Percentiles rank a stretch among this genome's conserved stretches.
Conservation (phyloP, 345 rosid species). For the Eucalyptus marginata region DNA sequence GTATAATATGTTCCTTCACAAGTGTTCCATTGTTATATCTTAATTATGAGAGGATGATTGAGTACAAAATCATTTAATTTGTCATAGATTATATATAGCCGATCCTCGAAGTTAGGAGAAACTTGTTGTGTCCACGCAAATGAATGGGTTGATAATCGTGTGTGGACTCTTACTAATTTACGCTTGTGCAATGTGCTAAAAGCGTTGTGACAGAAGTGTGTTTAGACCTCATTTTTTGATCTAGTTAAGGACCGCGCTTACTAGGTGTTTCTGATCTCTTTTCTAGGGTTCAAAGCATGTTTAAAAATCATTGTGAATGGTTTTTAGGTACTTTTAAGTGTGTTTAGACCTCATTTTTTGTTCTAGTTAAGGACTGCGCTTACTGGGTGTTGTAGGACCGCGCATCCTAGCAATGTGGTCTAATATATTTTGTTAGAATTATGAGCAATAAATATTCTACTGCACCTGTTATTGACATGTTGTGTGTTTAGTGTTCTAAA, state of each 20-base stretch:
- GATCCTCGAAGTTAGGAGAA: neutral
- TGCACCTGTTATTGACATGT: neutral
- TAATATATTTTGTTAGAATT: too few species aligned
- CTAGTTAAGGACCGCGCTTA: too few species aligned
- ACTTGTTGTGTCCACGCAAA: neutral
- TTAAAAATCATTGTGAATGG: too few species aligned
- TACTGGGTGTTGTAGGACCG: too few species aligned
- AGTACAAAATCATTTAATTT: too few species aligned
- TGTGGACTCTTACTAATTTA: neutral
- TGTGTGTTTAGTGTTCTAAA: neutral
- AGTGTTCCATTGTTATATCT: too few species aligned
- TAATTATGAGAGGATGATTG: too few species aligned
- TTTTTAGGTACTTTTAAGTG: neutral
- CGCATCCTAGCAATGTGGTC: neutral
- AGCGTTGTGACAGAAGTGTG: neutral
- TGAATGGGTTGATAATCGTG: neutral
- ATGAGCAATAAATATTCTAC: neutral
- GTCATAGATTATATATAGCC: too few species aligned
- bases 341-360: neutral
- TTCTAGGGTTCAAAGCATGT: too few species aligned
- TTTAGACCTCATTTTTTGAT: too few species aligned
- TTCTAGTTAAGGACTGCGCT: neutral
- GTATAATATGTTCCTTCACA: too few species aligned
- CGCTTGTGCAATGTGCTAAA: neutral
- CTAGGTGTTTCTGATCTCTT: too few species aligned